These are phyloP conservation scores for Tetrapisispora fleetii DNA, from an alignment of 805 yeast genomes.

Conservation along the genomic window DNA sequence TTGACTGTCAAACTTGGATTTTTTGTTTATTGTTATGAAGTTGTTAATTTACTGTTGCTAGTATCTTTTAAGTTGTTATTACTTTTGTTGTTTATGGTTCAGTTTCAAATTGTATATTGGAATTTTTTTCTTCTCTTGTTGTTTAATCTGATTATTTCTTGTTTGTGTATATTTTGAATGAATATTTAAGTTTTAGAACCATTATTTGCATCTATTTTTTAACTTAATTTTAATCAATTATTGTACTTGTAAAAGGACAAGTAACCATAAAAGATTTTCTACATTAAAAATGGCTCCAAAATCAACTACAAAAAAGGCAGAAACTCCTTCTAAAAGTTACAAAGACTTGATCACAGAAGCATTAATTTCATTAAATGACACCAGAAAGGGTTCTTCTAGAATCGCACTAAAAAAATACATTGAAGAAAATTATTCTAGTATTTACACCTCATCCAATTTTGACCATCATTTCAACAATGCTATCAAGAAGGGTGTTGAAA, in stretches of 20 bases:
- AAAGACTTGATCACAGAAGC: constrained; percentile 42
- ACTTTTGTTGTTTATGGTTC: too few relatives aligned
- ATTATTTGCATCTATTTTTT: too few relatives aligned
- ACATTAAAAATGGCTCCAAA: constrained; percentile 9
- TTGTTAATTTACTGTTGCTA: too few relatives aligned
- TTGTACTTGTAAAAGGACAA: background rate
- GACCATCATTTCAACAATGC: constrained; percentile 72
- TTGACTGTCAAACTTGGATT: too few relatives aligned
- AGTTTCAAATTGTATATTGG: too few relatives aligned
- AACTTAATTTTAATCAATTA: background rate
- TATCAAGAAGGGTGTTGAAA: constrained; percentile 66
- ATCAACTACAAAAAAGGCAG: constrained; percentile 5
- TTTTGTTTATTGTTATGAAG: too few relatives aligned
- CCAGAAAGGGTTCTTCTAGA: constrained; percentile 71
- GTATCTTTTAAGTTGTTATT: too few relatives aligned
- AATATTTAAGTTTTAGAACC: too few relatives aligned
- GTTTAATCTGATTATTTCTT: too few relatives aligned
- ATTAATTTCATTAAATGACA: constrained; percentile 55
- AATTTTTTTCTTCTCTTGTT: too few relatives aligned
- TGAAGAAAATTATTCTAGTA: constrained; percentile 41
- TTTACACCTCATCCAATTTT: constrained; percentile 51
- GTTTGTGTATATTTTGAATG: too few relatives aligned
- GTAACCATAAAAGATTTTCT: background rate
- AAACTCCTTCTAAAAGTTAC: constrained; percentile 17
- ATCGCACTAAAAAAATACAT: constrained; percentile 82